Base-by-base conservation (phyloP, 2,329 filamentous ascomycete species). In the Aspergillus texensis region DNA sequence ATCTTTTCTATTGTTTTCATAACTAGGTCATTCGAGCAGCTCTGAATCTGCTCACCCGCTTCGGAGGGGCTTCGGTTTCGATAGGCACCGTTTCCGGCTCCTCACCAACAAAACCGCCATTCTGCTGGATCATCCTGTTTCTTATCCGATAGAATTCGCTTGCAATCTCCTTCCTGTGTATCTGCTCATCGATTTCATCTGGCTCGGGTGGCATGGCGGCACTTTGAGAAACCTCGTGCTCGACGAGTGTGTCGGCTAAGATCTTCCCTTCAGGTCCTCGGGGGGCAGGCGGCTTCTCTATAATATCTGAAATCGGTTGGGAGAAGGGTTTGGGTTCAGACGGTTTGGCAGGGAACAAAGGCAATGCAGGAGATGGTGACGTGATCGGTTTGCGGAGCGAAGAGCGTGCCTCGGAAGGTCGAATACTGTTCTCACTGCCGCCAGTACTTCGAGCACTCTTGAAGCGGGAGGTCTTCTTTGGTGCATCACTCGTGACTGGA, bases 141-240 rank as follows among this genome's bases (percentile, higher is more conserved):
- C 94, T 90, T 76, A 92, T 84, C 52, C 87, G 88, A 75, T 96
- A 91, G 77, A 96, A 96, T 73, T 96, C 91, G 43, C 88, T 86
- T 9, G 91, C 89, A 16, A 96, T 88, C 75, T 96, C 91, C 66
- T 91, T 88, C 59, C 91, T 86, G 57, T 94, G 82, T 34, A 94
- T 81, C 24, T 88, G 83, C 6, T 91, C 87, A 69, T 97, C 91
- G 45, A 94, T 82, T 67, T 91, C 89, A 68, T 91, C 86, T 0
- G 87, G 86, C 64, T 84, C 81, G 1, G 80, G 80, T 60, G 67
- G 78, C 1, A 65, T 60, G 12, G 68, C 71, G 3, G 66, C 72
- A n/a, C 77, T 76, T 14, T 75, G 67, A 1, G 74, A 57, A 1
- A 74, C 64, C 3, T 77, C 70, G 24, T 86, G 84, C 72, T 89